Evolutionary conservation across 169 alveolate species (phyloP), one percentile per base, ranked within the genome.

Genomic region (Fabrea salina): DNA sequence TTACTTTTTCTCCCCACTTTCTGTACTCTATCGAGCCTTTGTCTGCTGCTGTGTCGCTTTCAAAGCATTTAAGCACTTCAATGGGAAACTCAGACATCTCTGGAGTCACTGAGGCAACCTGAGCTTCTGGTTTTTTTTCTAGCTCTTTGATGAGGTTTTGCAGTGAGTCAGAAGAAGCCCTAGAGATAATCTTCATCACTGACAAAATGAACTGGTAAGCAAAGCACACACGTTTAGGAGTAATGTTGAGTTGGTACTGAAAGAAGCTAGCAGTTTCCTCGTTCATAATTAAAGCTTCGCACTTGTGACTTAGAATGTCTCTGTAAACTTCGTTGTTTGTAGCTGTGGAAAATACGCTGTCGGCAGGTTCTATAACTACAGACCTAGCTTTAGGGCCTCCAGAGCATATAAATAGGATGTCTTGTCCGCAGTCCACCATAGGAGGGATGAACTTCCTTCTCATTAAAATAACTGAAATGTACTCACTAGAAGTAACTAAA

Each of bases 371-470:
- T 16, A 43, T 19, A 33, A 39, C 33, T 27, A 71, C 66, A 5
- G 13, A 25, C 59, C 66, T 27, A 40, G 64, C 58, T 57, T 75
- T 41, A 61, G 78, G 32, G 44, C 78, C 53, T 59, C 79, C 70
- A 54, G 51, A 30, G 56, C 75, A 32, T 11, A 56, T 64, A n/a
- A 78, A 39, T 5, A 77, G 43, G 13, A 86, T 75, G 41, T 86
- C 92, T 27, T 83, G 86, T 22, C 78, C 49, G 4, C 75, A 16
- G 47, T 86, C 92, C 89, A 86, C 79, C 19, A 86, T 32, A 0
- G 92, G 92, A 7, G 92, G 92, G 8, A 82, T 86, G 51, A 56
- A 86, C 79, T 79, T 78, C 27, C 92, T 67, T 79, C 92, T 57
- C 16, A 83, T n/a, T 6, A 83, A 66, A 27, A 82, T 74, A 5